phyloP scores from a whole-genome alignment of 441 rosid genomes.

The Metrosideros polymorpha region DNA sequence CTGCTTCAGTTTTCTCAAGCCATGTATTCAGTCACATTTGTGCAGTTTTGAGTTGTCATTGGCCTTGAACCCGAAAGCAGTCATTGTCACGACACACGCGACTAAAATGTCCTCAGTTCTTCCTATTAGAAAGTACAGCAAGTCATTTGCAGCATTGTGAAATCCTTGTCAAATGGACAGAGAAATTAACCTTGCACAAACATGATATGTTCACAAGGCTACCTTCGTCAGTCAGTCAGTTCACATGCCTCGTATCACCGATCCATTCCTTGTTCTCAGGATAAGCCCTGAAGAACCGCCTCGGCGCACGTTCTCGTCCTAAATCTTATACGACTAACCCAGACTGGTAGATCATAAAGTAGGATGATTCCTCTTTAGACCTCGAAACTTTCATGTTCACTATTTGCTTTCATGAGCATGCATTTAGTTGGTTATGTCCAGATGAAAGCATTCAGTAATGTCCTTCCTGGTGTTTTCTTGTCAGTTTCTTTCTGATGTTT shows the following conservation, averaged over 20 bases:
- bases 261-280: neutral
- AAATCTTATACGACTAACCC: too few species aligned
- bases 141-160: neutral
- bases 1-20: neutral
- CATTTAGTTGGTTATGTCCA: too few species aligned
- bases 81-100: neutral
- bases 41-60: neutral
- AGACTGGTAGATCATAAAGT: neutral
- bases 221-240: neutral
- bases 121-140: neutral
- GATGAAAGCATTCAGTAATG: neutral
- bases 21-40: neutral
- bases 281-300: neutral
- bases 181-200: neutral
- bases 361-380: neutral
- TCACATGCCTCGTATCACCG: neutral
- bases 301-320: neutral
- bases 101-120: neutral
- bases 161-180: neutral
- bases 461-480: neutral
- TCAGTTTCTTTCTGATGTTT: neutral
- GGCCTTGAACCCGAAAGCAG: neutral
- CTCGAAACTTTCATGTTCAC: neutral
- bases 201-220: neutral
- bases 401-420: too few species aligned